Base-by-base conservation (phyloP, 768 basidiomycete species). In the Hirschioporus abietinus region DNA sequence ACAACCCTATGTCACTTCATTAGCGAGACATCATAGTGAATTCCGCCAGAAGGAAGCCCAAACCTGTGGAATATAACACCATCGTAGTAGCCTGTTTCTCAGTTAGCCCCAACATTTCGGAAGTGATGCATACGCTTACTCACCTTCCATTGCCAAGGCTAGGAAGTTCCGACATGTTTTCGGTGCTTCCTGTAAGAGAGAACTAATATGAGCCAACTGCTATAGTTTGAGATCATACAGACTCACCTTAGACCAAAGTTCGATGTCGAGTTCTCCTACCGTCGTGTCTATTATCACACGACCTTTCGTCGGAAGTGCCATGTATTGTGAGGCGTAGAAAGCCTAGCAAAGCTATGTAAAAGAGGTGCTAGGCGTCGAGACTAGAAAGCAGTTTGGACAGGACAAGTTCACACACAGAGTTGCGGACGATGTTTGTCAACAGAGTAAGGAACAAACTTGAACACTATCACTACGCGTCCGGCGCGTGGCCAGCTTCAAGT, bases 31-130 rank as follows among this genome's bases (percentile, higher is more conserved):
- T 10, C 3, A 61, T 34, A 9, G 2, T 17, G 63, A 52, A 15
- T 23, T 42, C 27, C 10, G 12, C 58, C 59, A 72, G 60, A 36
- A 17, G 26, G 26, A 20, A 20, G 17, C 27, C 8, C 77, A 25
- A 72, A 92, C 91, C 96, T 86, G 77, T 97, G 95, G 71, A 98
- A 98, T 61, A 96, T 92, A 65, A 95, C 90, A 35, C 92, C 92
- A 68, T 99, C 96, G 78, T 98, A 99, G 76, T 97, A 98, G 8
- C 96, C 95, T 96, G 72, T 18, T 35, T 63, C 0, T 64, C 66
- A 42, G 15, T 30, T 12, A 34, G 57, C 10, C 10, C 4, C 18
- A 63, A 25, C 23, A 61, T 18, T 15, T n/a, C 20, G 7, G 36
- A 63, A 27, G 57, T 18, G 20, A 23, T n/a, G 26, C 0, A 9